Evolutionary conservation across 2,329 filamentous ascomycete species (phyloP).

Genomic region (Aspergillus texensis): DNA sequence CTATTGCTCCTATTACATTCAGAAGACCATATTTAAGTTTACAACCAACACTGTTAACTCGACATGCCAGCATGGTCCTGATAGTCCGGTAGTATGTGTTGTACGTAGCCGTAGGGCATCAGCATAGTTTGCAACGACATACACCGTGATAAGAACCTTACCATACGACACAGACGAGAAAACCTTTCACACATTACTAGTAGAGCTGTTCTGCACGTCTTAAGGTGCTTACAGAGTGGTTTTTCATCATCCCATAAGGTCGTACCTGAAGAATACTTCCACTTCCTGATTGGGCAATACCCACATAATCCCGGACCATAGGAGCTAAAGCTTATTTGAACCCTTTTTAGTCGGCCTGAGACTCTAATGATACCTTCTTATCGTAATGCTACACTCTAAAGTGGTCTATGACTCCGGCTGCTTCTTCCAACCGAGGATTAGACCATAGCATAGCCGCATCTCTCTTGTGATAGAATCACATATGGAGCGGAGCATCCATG

Average conservation of each 20-base stretch:
- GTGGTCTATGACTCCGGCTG: no score
- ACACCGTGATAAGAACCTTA: background rate
- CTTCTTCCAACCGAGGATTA: no score
- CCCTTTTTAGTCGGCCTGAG: background rate
- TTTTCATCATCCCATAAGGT: background rate
- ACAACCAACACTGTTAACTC: background rate
- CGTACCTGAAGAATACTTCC: background rate
- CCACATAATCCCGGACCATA: background rate
- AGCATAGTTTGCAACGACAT: background rate
- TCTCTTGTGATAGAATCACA: background rate
- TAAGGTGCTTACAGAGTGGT: background rate
- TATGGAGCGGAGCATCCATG: background rate
- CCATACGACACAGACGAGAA: background rate
- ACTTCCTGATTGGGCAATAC: background rate
- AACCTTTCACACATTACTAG: background rate
- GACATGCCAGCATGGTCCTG: background rate
- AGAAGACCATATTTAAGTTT: background rate
- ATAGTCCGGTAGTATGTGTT: background rate
- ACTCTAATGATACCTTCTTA: background rate
- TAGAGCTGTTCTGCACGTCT: background rate
- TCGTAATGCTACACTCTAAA: no score
- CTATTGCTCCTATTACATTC: background rate
- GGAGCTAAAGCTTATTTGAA: background rate
- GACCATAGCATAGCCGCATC: background rate
- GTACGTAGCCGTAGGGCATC: background rate